Conservation (phyloP, 768 basidiomycete species). For the Collybia mongolica region DNA sequence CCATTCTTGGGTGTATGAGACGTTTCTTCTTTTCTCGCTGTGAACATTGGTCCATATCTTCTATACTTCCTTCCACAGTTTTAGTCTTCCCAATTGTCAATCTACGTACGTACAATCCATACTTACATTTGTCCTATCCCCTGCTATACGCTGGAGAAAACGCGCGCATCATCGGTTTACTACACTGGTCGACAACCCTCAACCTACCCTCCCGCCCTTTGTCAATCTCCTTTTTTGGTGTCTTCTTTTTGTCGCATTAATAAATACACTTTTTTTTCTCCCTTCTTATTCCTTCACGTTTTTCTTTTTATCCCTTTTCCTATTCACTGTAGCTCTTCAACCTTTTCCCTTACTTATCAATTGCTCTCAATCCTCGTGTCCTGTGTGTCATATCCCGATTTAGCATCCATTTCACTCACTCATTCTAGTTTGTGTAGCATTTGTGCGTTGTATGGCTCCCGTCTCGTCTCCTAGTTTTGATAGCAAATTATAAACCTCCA, state of each 20-base stretch:
- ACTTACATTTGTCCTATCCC: slow-evolving; percentile 7
- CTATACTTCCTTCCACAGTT: slow-evolving; percentile 4
- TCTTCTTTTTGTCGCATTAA: not conserved
- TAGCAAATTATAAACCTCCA: too few species aligned
- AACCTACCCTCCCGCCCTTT: slow-evolving; percentile 1
- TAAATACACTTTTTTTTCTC: not conserved
- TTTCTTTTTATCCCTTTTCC: slow-evolving; percentile 8
- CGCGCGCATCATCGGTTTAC: too few species aligned
- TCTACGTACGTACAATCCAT: slow-evolving; percentile 9
- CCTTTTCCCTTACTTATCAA: slow-evolving; percentile 4
- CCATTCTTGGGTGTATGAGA: slow-evolving; percentile 10
- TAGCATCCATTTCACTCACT: slow-evolving; percentile 20
- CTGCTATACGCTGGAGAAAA: too few species aligned
- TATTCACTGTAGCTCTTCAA: slow-evolving; percentile 1
- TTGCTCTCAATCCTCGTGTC: slow-evolving; percentile 6
- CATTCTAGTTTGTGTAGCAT: slow-evolving; percentile 27
- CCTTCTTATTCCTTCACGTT: slow-evolving; percentile 9
- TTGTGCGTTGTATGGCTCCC: slow-evolving; percentile 23
- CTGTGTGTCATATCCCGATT: slow-evolving; percentile 21
- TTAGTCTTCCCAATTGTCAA: slow-evolving; percentile 3
- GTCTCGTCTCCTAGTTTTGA: slow-evolving; percentile 14
- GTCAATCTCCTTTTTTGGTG: not conserved
- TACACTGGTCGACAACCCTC: too few species aligned
- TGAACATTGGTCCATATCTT: slow-evolving; percentile 15
- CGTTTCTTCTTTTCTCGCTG: slow-evolving; percentile 3